Conservation (phyloP, 164 flowering plant species). For the Piper longum region DNA sequence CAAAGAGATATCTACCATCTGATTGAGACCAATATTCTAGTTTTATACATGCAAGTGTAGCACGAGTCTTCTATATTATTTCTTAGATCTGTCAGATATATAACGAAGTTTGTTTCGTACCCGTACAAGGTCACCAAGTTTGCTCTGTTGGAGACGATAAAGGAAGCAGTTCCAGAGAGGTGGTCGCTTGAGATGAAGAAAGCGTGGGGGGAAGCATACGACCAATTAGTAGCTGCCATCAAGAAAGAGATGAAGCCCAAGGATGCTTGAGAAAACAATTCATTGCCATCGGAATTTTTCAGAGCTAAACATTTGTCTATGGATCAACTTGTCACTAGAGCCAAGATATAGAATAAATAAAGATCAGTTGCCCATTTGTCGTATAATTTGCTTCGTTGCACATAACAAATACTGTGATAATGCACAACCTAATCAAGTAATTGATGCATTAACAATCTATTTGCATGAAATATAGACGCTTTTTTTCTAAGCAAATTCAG, state of each 20-base stretch:
- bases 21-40: background rate
- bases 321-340: no score
- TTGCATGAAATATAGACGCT: no score
- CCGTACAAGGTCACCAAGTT: conserved; percentile 39
- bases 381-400: no score
- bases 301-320: background rate
- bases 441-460: no score
- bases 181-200: conserved; percentile 74
- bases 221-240: conserved; percentile 57
- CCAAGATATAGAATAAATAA: no score
- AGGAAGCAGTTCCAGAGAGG: conserved; percentile 75
- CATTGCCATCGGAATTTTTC: background rate
- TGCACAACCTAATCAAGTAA: no score
- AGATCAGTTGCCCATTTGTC: no score
- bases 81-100: background rate
- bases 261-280: conserved; percentile 7
- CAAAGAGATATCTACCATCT: background rate
- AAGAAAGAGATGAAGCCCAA: conserved; percentile 56
- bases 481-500: no score
- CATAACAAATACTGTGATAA: no score
- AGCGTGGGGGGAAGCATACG: conserved; percentile 78
- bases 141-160: conserved; percentile 68
- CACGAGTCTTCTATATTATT: background rate
- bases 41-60: no score
- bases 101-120: no score